These are phyloP conservation scores for Eragrostis nindensis DNA, from an alignment of 176 grass and related monocot species.

Conservation along the genomic window DNA sequence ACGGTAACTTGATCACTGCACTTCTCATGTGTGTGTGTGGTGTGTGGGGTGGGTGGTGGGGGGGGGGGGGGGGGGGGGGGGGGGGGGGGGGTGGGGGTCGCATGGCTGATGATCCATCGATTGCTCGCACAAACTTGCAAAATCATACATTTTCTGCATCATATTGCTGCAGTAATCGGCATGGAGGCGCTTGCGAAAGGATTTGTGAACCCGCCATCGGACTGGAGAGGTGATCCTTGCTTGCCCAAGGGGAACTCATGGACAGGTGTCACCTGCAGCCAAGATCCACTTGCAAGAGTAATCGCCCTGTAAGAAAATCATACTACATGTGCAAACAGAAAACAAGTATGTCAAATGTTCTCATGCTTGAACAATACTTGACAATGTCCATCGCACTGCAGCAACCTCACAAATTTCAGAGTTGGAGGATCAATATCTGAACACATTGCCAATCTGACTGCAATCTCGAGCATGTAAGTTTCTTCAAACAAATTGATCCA, in stretches of 20 bases:
- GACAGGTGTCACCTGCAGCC: slow-evolving; percentile 79
- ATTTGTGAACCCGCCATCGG: slow-evolving; percentile 56
- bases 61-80: no score
- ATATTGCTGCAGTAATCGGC: slow-evolving; percentile 64
- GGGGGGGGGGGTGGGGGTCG: no score
- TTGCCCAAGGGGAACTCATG: slow-evolving; percentile 74
- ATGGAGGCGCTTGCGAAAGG: slow-evolving; percentile 74
- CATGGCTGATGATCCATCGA: neutral
- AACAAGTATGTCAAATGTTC: neutral
- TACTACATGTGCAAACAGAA: no score
- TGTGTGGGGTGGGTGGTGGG: no score
- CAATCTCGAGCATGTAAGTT: slow-evolving; percentile 71
- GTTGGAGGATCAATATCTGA: slow-evolving; percentile 67
- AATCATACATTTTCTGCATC: neutral
- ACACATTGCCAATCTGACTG: slow-evolving; percentile 74
- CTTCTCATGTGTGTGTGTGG: neutral
- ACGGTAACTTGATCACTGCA: slow-evolving; percentile 51
- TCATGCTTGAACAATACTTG: neutral
- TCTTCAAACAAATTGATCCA: slow-evolving; percentile 1
- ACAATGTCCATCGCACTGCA: slow-evolving; percentile 27
- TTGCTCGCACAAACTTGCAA: neutral
- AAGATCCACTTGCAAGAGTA: slow-evolving; percentile 55
- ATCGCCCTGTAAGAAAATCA: slow-evolving; percentile 51
- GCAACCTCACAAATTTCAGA: slow-evolving; percentile 71
- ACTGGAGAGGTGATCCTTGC: slow-evolving; percentile 95